These are phyloP conservation scores for Penicillium sp. DNA, from an alignment of 2,329 filamentous ascomycete species.

Conservation along the genomic window DNA sequence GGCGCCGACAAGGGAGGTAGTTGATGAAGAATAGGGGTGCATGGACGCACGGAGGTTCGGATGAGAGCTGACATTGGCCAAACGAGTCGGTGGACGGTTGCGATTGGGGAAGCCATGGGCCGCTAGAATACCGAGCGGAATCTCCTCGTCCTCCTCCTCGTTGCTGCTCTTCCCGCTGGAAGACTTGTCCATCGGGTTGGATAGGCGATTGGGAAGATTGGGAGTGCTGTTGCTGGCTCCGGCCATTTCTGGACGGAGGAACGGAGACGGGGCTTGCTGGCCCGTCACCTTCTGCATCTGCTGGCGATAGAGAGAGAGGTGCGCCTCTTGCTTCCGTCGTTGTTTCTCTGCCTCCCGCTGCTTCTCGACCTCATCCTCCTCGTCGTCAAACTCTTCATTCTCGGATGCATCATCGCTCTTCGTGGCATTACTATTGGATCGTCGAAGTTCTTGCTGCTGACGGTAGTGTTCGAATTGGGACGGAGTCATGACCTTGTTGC, in stretches of 20 bases:
- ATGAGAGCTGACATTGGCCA: slow-evolving; percentile 68
- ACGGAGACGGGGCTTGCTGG: slow-evolving; percentile 59
- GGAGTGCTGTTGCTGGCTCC: slow-evolving; percentile 65
- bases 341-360: slow-evolving; percentile 73
- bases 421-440: slow-evolving; percentile 55
- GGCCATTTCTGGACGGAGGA: slow-evolving; percentile 59
- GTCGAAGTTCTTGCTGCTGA: slow-evolving; percentile 68
- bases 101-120: slow-evolving; percentile 86
- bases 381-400: slow-evolving; percentile 71
- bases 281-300: slow-evolving; percentile 97
- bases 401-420: slow-evolving; percentile 57
- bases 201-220: slow-evolving; percentile 54
- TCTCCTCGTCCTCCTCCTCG: slow-evolving; percentile 79
- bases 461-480: slow-evolving; percentile 83
- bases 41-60: slow-evolving; percentile 68
- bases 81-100: slow-evolving; percentile 71
- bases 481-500: slow-evolving; percentile 81
- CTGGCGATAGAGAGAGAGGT: slow-evolving; percentile 85
- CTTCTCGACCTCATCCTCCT: slow-evolving; percentile 79
- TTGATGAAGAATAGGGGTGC: slow-evolving; percentile 52
- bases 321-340: slow-evolving; percentile 83
- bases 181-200: slow-evolving; percentile 43
- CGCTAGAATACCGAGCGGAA: slow-evolving; percentile 81
- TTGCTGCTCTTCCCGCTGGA: slow-evolving; percentile 44
- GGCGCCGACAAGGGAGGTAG: slow-evolving; percentile 64